Evolutionary conservation across 108 stramenopile species (phyloP).

Genomic region (Skeletonema potamos): DNA sequence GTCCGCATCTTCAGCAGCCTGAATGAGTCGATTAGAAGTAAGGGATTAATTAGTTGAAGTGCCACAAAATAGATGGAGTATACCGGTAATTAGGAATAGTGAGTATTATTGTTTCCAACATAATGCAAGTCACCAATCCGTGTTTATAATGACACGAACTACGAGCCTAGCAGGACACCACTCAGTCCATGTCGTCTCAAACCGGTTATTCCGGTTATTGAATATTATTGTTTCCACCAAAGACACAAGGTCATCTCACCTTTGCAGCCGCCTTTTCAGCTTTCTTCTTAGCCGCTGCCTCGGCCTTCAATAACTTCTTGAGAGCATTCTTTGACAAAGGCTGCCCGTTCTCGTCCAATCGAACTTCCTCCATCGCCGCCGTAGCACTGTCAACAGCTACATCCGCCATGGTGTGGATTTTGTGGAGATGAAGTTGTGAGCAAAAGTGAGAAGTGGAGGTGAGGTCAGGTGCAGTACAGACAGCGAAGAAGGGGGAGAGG

Average conservation of each 20-base stretch:
- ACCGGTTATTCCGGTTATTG: no score
- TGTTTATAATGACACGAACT: no score
- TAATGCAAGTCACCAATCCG: no score
- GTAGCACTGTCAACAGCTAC: constrained; percentile 33
- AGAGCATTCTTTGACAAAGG: constrained; percentile 59
- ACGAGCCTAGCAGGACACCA: no score
- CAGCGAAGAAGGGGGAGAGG: no score
- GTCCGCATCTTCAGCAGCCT: constrained; percentile 40
- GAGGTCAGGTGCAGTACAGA: neutral
- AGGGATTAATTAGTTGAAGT: neutral
- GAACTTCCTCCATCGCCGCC: constrained; percentile 19
- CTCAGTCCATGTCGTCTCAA: no score
- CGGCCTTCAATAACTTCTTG: constrained; percentile 76
- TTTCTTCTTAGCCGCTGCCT: constrained; percentile 61
- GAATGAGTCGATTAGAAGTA: neutral
- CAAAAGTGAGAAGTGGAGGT: no score
- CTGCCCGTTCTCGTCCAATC: constrained; percentile 23
- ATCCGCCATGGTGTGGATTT: constrained; percentile 22
- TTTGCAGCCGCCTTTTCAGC: constrained; percentile 30
- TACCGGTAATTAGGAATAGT: no score
- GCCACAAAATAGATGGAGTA: neutral
- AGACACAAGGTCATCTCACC: constrained; percentile 1
- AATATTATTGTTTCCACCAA: no score
- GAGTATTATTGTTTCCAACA: no score
- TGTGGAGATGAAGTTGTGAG: no score